Evolutionary conservation across 2,329 filamentous ascomycete genomes (phyloP).

Genomic region (Fusarium phyllophilum): DNA sequence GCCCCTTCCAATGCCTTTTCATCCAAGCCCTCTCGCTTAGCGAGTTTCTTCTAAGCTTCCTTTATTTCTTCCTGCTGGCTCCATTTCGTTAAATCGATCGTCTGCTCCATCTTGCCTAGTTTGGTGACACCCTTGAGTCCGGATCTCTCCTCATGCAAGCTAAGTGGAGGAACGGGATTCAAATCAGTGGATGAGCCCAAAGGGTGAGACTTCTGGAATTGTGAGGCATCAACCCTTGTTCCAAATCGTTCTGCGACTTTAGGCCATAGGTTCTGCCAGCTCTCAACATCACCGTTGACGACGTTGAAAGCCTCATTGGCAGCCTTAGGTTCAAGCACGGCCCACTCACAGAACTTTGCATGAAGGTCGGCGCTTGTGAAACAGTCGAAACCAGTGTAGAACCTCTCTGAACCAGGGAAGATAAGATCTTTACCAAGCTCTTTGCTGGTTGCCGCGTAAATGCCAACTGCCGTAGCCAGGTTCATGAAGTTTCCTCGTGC

Average conservation of each 20-base stretch:
- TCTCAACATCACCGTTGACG: slow-evolving; percentile 8
- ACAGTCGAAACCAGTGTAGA: background rate
- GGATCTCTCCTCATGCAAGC: background rate
- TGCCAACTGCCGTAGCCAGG: background rate
- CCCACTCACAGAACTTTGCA: slow-evolving; percentile 11
- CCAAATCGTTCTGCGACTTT: background rate
- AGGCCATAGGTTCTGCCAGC: slow-evolving; percentile 13
- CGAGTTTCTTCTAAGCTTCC: background rate
- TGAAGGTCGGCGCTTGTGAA: background rate
- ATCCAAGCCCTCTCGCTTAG: background rate
- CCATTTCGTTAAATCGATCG: background rate
- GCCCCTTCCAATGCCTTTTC: background rate
- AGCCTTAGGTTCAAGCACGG: background rate
- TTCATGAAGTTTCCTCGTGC: slow-evolving; percentile 24
- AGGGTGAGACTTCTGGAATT: background rate
- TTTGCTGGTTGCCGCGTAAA: slow-evolving; percentile 3
- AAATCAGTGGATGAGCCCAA: background rate
- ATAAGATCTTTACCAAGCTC: background rate
- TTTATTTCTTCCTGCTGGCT: background rate
- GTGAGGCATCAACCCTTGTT: background rate
- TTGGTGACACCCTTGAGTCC: background rate
- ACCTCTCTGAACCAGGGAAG: background rate
- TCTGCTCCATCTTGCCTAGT: background rate
- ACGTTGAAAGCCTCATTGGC: slow-evolving; percentile 4
- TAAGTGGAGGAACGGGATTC: background rate